Conservation (phyloP, 805 yeast species). For the Pichia nakasei region DNA sequence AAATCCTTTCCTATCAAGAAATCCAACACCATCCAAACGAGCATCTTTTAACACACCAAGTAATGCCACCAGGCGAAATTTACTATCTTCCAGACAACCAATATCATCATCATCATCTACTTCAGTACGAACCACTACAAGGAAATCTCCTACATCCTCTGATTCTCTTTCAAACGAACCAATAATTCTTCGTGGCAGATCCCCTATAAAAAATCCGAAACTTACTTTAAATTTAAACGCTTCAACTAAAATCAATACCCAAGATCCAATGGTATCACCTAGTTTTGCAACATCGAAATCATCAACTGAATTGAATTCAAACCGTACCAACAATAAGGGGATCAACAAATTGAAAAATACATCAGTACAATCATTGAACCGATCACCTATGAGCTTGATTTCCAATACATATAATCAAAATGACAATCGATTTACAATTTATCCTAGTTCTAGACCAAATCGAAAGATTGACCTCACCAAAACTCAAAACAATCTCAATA, state of each 20-base stretch:
- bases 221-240: conserved; percentile 1
- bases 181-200: conserved; percentile 1
- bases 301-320: not conserved
- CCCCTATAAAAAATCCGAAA: conserved; percentile 1
- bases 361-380: not conserved
- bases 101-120: conserved; percentile 1
- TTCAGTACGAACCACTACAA: not conserved
- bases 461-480: not conserved
- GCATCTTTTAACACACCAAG: not conserved
- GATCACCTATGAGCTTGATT: conserved; percentile 3
- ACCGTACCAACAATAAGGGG: too few relatives aligned
- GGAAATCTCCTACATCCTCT: not conserved
- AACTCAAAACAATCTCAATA: not conserved
- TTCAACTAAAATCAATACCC: not conserved
- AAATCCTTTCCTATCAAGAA: conserved; percentile 18
- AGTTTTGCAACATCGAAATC: not conserved
- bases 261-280: not conserved
- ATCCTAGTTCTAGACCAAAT: not conserved
- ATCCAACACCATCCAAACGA: conserved; percentile 8
- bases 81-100: not conserved
- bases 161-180: conserved; percentile 1
- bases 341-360: not conserved
- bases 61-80: not conserved
- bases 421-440: not conserved
- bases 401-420: not conserved